phyloP scores from a whole-genome alignment of 139 green algal species.

The Ettlia oleoabundans region DNA sequence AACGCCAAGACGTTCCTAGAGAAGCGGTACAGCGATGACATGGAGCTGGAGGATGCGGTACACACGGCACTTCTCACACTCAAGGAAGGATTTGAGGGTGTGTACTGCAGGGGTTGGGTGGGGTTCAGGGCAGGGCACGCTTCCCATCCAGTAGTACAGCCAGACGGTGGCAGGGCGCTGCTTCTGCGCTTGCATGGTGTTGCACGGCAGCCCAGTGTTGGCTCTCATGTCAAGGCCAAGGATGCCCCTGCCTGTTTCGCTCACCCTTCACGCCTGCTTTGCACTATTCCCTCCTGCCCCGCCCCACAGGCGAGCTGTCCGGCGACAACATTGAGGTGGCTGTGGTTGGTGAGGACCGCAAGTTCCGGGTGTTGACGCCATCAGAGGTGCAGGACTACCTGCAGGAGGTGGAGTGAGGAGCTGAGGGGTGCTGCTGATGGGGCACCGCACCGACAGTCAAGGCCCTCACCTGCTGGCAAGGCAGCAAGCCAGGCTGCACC shows the following conservation, averaged over 20 bases:
- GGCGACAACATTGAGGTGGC: slow-evolving; percentile 90
- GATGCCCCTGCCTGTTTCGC: too few relatives aligned
- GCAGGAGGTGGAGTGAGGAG: slow-evolving; percentile 93
- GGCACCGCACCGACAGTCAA: neutral
- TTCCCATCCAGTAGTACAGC: too few relatives aligned
- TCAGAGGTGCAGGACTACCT: slow-evolving; percentile 98
- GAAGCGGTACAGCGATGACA: slow-evolving; percentile 97
- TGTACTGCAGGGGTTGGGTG: too few relatives aligned
- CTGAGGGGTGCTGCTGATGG: too few relatives aligned
- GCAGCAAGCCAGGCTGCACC: too few relatives aligned
- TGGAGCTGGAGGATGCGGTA: slow-evolving; percentile 98
- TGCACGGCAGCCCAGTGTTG: neutral
- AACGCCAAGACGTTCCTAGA: slow-evolving; percentile 96
- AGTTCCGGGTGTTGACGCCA: slow-evolving; percentile 91
- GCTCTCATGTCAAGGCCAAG: too few relatives aligned
- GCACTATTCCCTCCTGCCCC: neutral
- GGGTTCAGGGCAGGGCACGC: too few relatives aligned
- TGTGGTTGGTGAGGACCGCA: slow-evolving; percentile 90
- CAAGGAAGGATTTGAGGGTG: slow-evolving; percentile 98
- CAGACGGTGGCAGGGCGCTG: too few relatives aligned
- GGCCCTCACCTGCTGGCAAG: too few relatives aligned
- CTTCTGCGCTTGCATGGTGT: too few relatives aligned
- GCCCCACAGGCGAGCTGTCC: slow-evolving; percentile 60
- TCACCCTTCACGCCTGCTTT: too few relatives aligned
- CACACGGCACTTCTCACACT: slow-evolving; percentile 98